Conservation (phyloP, 164 flowering plant genomes). For the Sextonia rubra region DNA sequence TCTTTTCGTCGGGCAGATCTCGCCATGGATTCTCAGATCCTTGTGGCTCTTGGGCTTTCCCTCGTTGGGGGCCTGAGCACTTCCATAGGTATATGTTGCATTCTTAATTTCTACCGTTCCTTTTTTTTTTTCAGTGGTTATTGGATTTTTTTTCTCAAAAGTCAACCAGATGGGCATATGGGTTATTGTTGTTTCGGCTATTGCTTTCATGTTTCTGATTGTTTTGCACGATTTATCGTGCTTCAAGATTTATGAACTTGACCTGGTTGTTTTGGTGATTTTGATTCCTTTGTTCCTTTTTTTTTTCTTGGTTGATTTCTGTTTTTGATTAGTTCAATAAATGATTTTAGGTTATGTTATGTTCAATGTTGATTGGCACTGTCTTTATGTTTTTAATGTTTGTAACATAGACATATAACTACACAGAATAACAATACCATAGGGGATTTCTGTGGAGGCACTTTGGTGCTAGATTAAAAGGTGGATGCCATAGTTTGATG, state of each 20-base stretch:
- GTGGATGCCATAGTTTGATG: no score
- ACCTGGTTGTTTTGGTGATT: background rate
- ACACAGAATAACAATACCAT: no score
- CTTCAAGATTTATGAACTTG: background rate
- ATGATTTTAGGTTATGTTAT: background rate
- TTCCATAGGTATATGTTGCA: constrained; percentile 46
- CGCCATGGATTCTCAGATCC: constrained; percentile 76
- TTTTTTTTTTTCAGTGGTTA: background rate
- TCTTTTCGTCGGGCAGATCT: background rate
- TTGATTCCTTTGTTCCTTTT: background rate
- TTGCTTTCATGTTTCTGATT: no score
- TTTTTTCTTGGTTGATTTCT: no score
- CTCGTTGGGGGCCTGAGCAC: constrained; percentile 84
- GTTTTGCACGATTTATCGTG: background rate
- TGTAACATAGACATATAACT: no score
- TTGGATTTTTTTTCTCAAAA: background rate
- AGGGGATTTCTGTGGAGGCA: no score
- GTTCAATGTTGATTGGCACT: no score
- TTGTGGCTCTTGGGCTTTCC: constrained; percentile 73
- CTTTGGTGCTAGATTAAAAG: no score
- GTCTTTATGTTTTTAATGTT: no score
- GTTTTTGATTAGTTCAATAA: background rate
- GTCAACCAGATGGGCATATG: background rate
- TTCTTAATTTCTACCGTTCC: background rate
- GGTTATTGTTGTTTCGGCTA: background rate